phyloP scores from a whole-genome alignment of 2,329 filamentous ascomycete species.

The Fusarium veterinarium region DNA sequence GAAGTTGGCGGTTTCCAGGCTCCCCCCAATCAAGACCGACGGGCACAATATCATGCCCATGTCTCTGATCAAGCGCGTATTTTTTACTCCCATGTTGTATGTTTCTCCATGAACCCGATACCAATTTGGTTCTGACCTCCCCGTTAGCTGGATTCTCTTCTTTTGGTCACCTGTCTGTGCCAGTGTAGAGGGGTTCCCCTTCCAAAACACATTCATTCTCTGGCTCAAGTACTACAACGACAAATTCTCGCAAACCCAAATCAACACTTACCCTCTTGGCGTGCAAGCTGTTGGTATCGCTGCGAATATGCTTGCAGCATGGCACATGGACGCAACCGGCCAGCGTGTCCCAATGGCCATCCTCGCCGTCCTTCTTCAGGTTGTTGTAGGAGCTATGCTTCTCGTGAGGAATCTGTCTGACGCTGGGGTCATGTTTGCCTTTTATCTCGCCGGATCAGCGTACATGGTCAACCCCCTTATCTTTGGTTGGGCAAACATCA shows the following conservation, averaged over 20 bases:
- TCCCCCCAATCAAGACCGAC: constrained; percentile 49
- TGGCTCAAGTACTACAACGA: constrained; percentile 41
- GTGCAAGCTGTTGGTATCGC: constrained; percentile 43
- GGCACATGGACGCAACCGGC: constrained; percentile 37
- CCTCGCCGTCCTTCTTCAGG: constrained; percentile 25
- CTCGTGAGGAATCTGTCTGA: constrained; percentile 35
- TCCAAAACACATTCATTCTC: constrained; percentile 42
- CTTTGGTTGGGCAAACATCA: constrained; percentile 44
- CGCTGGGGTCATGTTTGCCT: constrained; percentile 34
- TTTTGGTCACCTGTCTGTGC: constrained; percentile 48
- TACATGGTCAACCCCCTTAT: constrained; percentile 45
- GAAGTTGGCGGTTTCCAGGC: constrained; percentile 43
- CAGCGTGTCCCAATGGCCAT: constrained; percentile 31
- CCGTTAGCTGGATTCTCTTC: constrained; percentile 52
- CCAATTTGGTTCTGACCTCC: background rate
- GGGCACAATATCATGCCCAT: constrained; percentile 49
- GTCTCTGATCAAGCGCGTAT: constrained; percentile 45
- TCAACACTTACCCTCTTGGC: constrained; percentile 44
- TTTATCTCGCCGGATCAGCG: constrained; percentile 39
- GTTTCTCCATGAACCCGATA: rapidly evolving
- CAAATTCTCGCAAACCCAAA: constrained; percentile 35
- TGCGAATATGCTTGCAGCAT: constrained; percentile 37
- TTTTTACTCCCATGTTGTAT: constrained; percentile 45
- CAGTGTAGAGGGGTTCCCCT: constrained; percentile 32
- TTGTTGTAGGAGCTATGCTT: constrained; percentile 34